Base-by-base conservation (phyloP, 1,284 basidiomycete species). In the Naganishia liquefaciens region DNA sequence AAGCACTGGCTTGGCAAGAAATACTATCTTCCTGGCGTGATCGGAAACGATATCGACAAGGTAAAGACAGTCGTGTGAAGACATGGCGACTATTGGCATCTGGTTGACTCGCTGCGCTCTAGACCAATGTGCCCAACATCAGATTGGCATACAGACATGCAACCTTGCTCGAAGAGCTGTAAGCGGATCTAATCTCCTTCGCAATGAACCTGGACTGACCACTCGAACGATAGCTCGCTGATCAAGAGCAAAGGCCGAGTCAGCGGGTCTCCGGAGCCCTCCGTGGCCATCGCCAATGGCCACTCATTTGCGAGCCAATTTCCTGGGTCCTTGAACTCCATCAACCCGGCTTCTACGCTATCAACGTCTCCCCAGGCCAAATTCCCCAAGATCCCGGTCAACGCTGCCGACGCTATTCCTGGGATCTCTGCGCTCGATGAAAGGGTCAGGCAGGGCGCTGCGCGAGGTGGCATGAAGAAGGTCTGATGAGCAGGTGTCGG, bases 61-160 rank as follows among this genome's bases (percentile, higher is more conserved):
- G 90, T 88, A 46, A 30, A 73, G 65, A 30, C 33, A 37, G 33
- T 37, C 33, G 33, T 7, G n/a, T 37, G 2, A 37, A 5, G 33
- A 37, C 13, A 37, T 10, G 33, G 9, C 13, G 33, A 37, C 33
- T 13, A 13, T 7, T 37, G 13, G 33, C 33, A 37, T 37, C 13
- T 37, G 21, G 11, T 37, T 63, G 43, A 63, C 27, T 30, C 19
- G 19, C 43, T 28, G 53, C 27, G 30, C 23, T 46, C n/a, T 63
- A 92, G 90, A 98, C 95, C 39, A 99, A 99, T 71, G 94, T 99
- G 5, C 96, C 96, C 3, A 87, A 96, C 74, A 88, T 88, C 65
- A 85, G 95, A 21, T 82, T 98, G 43, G 85, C 87, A 21, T 98
- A 91, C 78, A 84, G 95, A n/a, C 88, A 94, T 70, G 86, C 89